phyloP scores from a whole-genome alignment of 2,329 filamentous ascomycete species.

The Torrubiella hemipterigena region DNA sequence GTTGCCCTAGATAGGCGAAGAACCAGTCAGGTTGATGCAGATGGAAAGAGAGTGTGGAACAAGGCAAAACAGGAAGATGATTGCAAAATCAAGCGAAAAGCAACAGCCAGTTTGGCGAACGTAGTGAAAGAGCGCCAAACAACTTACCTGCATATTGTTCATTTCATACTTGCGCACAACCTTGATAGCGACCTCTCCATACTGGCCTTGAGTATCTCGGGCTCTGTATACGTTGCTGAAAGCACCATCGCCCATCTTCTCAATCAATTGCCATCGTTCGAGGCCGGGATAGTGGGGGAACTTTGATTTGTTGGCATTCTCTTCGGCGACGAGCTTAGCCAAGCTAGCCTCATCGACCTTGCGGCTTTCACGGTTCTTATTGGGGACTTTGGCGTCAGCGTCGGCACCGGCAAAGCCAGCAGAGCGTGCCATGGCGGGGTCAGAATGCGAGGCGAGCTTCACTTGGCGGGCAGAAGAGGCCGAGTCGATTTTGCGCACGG shows the following conservation, averaged over 20 bases:
- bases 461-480: constrained; percentile 46
- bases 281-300: constrained; percentile 51
- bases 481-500: constrained; percentile 48
- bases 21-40: constrained; percentile 35
- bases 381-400: constrained; percentile 13
- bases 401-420: constrained; percentile 48
- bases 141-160: constrained; percentile 94
- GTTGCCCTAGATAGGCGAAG: constrained; percentile 56
- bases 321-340: constrained; percentile 79
- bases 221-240: constrained; percentile 98
- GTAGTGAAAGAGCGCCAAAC: constrained; percentile 10
- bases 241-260: constrained; percentile 95
- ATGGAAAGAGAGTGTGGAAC: constrained; percentile 12
- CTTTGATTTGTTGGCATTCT: constrained; percentile 74
- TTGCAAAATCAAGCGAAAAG: constrained; percentile 1
- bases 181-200: constrained; percentile 87
- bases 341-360: constrained; percentile 55
- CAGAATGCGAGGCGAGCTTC: constrained; percentile 58
- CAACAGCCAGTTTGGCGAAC: constrained; percentile 10
- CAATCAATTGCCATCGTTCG: constrained; percentile 64
- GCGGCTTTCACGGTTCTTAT: constrained; percentile 17
- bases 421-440: constrained; percentile 50
- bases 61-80: constrained; percentile 12
- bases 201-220: constrained; percentile 57
- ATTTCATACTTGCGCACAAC: constrained; percentile 98